phyloP scores from a whole-genome alignment of 176 grass and related monocot species.

The Paspalum vaginatum region DNA sequence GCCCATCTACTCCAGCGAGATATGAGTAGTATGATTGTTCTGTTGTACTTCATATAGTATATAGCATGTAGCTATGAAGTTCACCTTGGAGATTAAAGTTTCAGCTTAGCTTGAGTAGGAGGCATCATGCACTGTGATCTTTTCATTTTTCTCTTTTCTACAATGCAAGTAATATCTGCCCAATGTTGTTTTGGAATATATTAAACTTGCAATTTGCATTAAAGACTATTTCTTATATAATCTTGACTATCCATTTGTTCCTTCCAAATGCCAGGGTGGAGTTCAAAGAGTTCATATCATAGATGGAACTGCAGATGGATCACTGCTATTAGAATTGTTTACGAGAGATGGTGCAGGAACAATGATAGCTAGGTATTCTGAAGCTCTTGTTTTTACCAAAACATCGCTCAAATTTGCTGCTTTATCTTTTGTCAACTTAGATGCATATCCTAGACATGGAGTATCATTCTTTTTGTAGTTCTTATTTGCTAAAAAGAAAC shows the following conservation, averaged over 20 bases:
- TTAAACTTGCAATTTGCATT: conserved; percentile 20
- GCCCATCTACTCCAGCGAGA: not conserved
- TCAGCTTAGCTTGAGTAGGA: conserved; percentile 31
- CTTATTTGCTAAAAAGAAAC: conserved; percentile 4
- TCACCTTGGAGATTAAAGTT: conserved; percentile 2
- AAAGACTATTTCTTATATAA: conserved; percentile 16
- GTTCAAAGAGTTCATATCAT: conserved; percentile 98
- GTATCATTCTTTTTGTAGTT: not conserved
- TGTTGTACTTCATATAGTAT: conserved; percentile 14
- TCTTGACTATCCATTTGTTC: conserved; percentile 29
- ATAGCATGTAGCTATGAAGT: conserved; percentile 20
- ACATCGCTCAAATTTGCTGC: conserved; percentile 7
- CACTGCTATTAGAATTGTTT: conserved; percentile 93
- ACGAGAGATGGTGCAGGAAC: conserved; percentile 96
- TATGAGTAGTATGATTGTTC: not conserved
- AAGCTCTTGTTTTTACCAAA: not conserved
- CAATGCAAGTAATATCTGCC: conserved; percentile 13
- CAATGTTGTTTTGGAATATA: not conserved
- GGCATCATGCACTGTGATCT: not conserved
- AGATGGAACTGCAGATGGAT: conserved; percentile 79
- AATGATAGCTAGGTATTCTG: conserved; percentile 87
- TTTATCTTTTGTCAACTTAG: not conserved
- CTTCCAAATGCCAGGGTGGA: conserved; percentile 62
- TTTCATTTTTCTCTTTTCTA: conserved; percentile 6
- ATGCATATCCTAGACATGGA: conserved; percentile 13